Evolutionary conservation across 352 stramenopile genomes (phyloP).

Genomic region (Phytophthora meadii): DNA sequence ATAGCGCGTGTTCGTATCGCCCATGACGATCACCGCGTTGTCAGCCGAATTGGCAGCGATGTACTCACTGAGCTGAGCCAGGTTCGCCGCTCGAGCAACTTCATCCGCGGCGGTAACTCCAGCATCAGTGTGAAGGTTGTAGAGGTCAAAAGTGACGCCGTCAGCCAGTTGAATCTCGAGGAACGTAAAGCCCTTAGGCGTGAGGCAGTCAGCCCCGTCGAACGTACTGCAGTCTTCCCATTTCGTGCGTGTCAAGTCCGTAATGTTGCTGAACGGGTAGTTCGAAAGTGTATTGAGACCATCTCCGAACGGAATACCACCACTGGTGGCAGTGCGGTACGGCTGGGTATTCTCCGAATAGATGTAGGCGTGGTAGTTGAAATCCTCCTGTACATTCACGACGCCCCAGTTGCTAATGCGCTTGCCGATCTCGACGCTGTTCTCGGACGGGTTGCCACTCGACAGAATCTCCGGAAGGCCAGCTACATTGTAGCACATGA

Average conservation of each 20-base stretch:
- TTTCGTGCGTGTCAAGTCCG: conserved; percentile 52
- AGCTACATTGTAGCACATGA: conserved; percentile 58
- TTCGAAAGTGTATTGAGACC: conserved; percentile 59
- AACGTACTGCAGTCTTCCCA: conserved; percentile 53
- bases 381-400: conserved; percentile 52
- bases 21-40: conserved; percentile 55
- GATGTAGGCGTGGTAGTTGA: conserved; percentile 53
- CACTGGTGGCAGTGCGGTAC: conserved; percentile 51
- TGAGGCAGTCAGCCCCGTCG: conserved; percentile 58
- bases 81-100: conserved; percentile 39
- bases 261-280: conserved; percentile 51
- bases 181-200: conserved; percentile 60
- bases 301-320: conserved; percentile 47
- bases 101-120: conserved; percentile 43
- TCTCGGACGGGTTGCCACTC: conserved; percentile 48
- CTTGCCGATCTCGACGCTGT: conserved; percentile 56
- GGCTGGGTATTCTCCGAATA: conserved; percentile 50
- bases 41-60: conserved; percentile 53
- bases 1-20: conserved; percentile 63
- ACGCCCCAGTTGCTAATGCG: conserved; percentile 46
- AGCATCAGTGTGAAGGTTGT: conserved; percentile 61
- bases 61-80: conserved; percentile 52
- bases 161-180: conserved; percentile 53
- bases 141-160: conserved; percentile 53
- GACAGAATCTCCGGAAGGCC: conserved; percentile 52